phyloP scores from a whole-genome alignment of 495 filamentous ascomycete genomes.

The Darksidea phi region DNA sequence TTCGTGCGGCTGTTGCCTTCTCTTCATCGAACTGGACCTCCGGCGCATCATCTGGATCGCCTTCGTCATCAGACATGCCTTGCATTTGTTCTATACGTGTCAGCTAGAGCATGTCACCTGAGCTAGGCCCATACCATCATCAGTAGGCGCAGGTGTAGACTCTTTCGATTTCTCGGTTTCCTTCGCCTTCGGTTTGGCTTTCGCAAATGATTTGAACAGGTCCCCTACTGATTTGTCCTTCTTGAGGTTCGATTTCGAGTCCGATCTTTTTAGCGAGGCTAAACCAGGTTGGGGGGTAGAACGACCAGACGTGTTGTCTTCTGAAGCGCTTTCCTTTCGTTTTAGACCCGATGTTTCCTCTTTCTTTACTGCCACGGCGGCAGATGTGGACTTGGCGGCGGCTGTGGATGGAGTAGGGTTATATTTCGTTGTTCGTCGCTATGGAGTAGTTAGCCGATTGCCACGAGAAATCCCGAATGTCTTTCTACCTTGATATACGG shows the following conservation, averaged over 20 bases:
- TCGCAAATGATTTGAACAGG: constrained; percentile 83
- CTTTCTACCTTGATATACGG: constrained; percentile 55
- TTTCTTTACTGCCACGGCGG: constrained; percentile 6
- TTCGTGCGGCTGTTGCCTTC: constrained; percentile 49
- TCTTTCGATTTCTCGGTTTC: constrained; percentile 40
- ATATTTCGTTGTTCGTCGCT: constrained; percentile 52
- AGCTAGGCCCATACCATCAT: constrained; percentile 53
- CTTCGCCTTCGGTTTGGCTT: constrained; percentile 60
- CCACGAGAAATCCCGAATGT: background rate
- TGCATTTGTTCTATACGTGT: constrained; percentile 47
- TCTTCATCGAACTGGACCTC: constrained; percentile 28
- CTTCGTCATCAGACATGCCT: constrained; percentile 73
- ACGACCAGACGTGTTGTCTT: constrained; percentile 24
- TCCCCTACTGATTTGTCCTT: constrained; percentile 55
- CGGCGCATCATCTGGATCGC: constrained; percentile 62
- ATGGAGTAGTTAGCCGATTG: constrained; percentile 10
- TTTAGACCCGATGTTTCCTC: constrained; percentile 5
- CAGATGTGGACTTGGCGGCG: constrained; percentile 11
- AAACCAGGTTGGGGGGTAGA: constrained; percentile 33
- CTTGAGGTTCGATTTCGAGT: constrained; percentile 52
- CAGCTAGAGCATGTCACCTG: background rate
- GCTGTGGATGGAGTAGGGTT: constrained; percentile 21
- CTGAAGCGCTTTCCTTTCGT: constrained; percentile 18
- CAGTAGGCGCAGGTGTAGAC: constrained; percentile 40
- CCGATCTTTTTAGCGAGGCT: constrained; percentile 34